Evolutionary conservation across 1,139 yeast species (phyloP).

Genomic region (Torulaspora pretoriensis): DNA sequence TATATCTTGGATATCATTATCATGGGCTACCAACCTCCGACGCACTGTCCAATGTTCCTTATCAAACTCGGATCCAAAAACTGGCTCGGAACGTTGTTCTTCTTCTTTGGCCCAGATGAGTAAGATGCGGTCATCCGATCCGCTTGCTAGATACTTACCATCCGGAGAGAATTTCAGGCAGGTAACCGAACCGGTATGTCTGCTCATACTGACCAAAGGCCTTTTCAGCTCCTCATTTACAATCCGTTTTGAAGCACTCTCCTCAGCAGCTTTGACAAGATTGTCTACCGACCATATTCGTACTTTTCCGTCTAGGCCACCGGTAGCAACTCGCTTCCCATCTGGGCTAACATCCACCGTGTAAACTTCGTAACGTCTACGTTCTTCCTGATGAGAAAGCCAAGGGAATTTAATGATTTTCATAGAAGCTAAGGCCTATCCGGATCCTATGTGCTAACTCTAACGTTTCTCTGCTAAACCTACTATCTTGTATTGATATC

Average conservation of each 20-base stretch:
- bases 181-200: constrained; percentile 92
- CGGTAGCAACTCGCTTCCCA: constrained; percentile 83
- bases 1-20: constrained; percentile 92
- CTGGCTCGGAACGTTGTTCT: constrained; percentile 55
- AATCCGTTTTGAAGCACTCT: constrained; percentile 16
- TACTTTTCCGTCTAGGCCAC: constrained; percentile 92
- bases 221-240: constrained; percentile 38
- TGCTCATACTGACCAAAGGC: constrained; percentile 76
- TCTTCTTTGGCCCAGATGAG: constrained; percentile 92
- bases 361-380: constrained; percentile 76
- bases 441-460: background rate
- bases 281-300: constrained; percentile 81
- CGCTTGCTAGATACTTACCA: constrained; percentile 86
- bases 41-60: constrained; percentile 91
- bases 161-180: constrained; percentile 88
- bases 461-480: background rate
- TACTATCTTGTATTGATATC: constrained; percentile 1
- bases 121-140: constrained; percentile 89
- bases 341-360: constrained; percentile 77
- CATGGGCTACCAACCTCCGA: constrained; percentile 89
- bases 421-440: constrained; percentile 41
- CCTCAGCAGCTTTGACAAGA: constrained; percentile 40
- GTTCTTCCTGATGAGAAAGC: constrained; percentile 77
- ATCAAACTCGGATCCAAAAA: constrained; percentile 60
- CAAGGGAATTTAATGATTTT: constrained; percentile 78